Evolutionary conservation across 192 early-diverging fungal species (phyloP).

Genomic region (Podochytrium sp.): DNA sequence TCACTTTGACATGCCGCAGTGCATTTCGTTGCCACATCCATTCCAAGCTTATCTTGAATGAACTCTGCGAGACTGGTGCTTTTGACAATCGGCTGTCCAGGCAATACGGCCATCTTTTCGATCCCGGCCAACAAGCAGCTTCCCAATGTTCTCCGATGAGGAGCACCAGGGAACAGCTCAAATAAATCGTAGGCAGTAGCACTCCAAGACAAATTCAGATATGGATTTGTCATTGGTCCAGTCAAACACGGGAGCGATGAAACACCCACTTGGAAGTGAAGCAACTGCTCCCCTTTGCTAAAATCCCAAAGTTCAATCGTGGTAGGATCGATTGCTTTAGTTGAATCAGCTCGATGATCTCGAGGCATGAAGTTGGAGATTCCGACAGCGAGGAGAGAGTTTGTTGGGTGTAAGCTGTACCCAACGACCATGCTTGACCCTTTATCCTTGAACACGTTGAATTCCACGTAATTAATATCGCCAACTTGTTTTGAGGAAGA

Average conservation of each 20-base stretch:
- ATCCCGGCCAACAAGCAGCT: not conserved
- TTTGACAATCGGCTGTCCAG: not conserved
- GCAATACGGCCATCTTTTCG: not conserved
- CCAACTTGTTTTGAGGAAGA: not conserved
- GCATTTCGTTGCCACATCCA: not conserved
- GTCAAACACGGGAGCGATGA: constrained; percentile 9
- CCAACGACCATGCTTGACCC: not conserved
- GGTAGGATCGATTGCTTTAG: not conserved
- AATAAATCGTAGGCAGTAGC: not conserved
- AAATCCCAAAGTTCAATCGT: constrained; percentile 29
- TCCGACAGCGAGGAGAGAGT: not conserved
- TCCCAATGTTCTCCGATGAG: not conserved
- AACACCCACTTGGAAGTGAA: not conserved
- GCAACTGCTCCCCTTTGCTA: not conserved
- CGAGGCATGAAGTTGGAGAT: not conserved
- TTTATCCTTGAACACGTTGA: constrained; percentile 3
- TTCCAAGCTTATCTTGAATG: constrained; percentile 10
- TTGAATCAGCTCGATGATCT: not conserved
- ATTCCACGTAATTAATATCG: constrained; percentile 5
- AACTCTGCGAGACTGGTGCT: not conserved
- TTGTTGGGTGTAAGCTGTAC: constrained; percentile 4
- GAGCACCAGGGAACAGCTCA: not conserved
- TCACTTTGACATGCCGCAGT: constrained; percentile 25
- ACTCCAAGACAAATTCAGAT: constrained; percentile 10
- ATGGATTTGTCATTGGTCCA: constrained; percentile 2